Conservation (phyloP, 805 yeast species). For the Teunomyces panamensis region DNA sequence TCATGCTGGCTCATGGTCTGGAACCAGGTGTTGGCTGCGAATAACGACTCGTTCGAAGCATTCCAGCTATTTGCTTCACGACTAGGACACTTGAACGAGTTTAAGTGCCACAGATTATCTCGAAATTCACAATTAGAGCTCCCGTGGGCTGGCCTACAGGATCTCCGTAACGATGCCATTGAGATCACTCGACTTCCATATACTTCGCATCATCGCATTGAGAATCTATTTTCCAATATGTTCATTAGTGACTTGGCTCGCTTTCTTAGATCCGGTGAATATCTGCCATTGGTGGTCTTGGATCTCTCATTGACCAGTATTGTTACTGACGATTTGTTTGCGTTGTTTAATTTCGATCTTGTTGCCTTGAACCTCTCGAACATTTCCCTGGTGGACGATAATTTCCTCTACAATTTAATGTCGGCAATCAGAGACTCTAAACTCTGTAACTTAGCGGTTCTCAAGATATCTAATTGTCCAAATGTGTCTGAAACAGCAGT, state of each 20-base stretch:
- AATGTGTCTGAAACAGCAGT: neutral
- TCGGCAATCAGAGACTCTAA: constrained; percentile 14
- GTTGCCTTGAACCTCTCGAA: constrained; percentile 27
- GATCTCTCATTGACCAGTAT: constrained; percentile 24
- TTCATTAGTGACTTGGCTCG: constrained; percentile 18
- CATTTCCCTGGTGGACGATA: constrained; percentile 27
- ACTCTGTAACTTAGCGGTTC: constrained; percentile 18
- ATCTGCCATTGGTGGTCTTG: constrained; percentile 19
- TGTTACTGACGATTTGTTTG: constrained; percentile 19
- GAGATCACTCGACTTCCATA: constrained; percentile 15
- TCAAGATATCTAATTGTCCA: constrained; percentile 23
- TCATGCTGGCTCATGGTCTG: constrained; percentile 32
- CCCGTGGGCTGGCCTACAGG: constrained; percentile 3
- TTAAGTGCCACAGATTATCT: constrained; percentile 22
- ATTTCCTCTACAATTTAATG: constrained; percentile 23
- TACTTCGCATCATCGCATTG: constrained; percentile 28
- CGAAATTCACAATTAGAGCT: neutral
- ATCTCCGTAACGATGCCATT: constrained; percentile 9
- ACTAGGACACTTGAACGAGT: constrained; percentile 15
- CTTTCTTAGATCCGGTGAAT: constrained; percentile 15
- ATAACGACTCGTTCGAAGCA: constrained; percentile 29
- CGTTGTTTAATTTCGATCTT: constrained; percentile 25
- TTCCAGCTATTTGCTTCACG: constrained; percentile 26
- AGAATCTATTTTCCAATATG: constrained; percentile 32
- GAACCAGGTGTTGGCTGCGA: constrained; percentile 21